A percentile compares a stretch with the other conserved stretches of the same genome.
These are phyloP conservation scores for Fulvia fulva DNA, from an alignment of 2,329 filamentous ascomycete genomes.

Conservation along the genomic window DNA sequence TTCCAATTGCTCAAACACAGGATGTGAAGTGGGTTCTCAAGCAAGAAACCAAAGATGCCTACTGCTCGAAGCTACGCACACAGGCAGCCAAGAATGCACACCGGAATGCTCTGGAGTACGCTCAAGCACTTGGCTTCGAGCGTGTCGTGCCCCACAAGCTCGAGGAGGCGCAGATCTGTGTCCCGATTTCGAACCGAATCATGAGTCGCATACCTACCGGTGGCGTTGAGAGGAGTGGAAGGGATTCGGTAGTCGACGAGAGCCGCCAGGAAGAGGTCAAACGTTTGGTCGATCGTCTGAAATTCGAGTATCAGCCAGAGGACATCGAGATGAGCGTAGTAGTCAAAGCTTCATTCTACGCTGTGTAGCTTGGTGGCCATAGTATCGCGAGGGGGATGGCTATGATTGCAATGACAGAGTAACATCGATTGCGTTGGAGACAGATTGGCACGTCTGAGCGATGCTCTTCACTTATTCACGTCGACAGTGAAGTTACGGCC, in stretches of 20 bases:
- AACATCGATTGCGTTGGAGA: too few species aligned
- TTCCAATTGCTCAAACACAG: constrained; percentile 3
- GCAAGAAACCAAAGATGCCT: constrained; percentile 6
- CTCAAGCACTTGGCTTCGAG: constrained; percentile 8
- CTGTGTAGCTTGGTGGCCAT: not conserved
- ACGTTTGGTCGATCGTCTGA: not conserved
- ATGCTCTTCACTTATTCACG: too few species aligned
- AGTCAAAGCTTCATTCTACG: constrained; percentile 4
- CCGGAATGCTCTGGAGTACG: constrained; percentile 11
- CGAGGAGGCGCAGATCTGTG: constrained; percentile 1
- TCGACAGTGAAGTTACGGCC: not conserved
- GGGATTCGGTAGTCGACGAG: constrained; percentile 3
- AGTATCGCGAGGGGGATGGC: not conserved
- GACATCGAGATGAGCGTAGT: constrained; percentile 4
- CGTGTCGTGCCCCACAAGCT: constrained; percentile 2
- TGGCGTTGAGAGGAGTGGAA: not conserved
- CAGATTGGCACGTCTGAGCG: too few species aligned
- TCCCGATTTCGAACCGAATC: constrained; percentile 3
- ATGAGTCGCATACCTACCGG: not conserved
- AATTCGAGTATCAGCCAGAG: constrained; percentile 11
- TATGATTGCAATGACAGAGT: too few species aligned
- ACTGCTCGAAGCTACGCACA: constrained; percentile 5
- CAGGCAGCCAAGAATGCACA: constrained; percentile 8
- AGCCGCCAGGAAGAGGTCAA: constrained; percentile 7
- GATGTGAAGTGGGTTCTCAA: constrained; percentile 9